Evolutionary conservation across 2,329 filamentous ascomycete genomes (phyloP).

Genomic region (Fusarium pseudonygamai): DNA sequence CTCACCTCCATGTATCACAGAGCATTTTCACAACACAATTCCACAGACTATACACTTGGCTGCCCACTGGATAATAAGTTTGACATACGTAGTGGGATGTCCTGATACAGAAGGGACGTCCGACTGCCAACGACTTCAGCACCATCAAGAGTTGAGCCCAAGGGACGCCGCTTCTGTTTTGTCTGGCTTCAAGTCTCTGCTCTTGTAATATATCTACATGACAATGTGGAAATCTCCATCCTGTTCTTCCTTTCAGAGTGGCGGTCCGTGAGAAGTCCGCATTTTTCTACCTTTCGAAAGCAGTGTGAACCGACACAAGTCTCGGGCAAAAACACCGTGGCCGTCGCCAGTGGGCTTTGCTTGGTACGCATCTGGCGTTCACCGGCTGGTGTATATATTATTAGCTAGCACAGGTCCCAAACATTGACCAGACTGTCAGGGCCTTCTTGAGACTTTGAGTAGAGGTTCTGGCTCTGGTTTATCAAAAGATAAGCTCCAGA

Average conservation of each 20-base stretch:
- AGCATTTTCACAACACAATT: neutral
- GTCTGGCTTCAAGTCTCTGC: neutral
- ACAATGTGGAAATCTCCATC: neutral
- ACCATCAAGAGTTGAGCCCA: neutral
- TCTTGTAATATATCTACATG: neutral
- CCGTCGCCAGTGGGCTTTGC: neutral
- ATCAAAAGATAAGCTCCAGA: neutral
- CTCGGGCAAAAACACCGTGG: conserved; percentile 11
- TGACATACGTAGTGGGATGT: neutral
- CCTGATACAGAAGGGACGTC: neutral
- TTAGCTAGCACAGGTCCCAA: neutral
- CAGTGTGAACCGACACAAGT: neutral
- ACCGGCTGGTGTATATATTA: neutral
- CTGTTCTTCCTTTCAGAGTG: conserved; percentile 6
- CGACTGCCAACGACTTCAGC: neutral
- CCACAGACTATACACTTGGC: neutral
- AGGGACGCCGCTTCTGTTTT: neutral
- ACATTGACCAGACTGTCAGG: neutral
- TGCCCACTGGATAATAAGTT: neutral
- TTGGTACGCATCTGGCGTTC: neutral
- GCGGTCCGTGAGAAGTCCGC: neutral
- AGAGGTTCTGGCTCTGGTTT: neutral
- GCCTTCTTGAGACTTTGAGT: neutral
- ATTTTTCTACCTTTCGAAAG: conserved; percentile 5
- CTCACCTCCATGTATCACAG: neutral